Conservation (phyloP, 176 grass and related monocot genomes). For the Cymbopogon citratus region DNA sequence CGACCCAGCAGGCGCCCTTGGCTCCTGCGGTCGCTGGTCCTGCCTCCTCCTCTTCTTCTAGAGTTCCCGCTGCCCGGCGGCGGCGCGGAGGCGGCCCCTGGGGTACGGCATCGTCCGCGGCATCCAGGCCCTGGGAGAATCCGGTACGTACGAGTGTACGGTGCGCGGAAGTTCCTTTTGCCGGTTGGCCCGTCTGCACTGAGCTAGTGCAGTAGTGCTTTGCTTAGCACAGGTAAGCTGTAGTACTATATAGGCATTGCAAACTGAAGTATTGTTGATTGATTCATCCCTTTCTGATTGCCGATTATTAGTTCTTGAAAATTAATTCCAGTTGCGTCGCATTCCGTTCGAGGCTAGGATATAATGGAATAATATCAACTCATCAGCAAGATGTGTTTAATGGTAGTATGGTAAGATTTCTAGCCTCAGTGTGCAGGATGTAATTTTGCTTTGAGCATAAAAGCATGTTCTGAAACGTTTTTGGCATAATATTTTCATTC, state of each 20-base stretch:
- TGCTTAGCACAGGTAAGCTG: not conserved
- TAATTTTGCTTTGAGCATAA: not conserved
- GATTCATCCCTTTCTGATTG: not conserved
- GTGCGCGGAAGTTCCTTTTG: not conserved
- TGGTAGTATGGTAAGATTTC: not conserved
- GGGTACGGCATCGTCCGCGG: not conserved
- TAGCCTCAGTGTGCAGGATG: not conserved
- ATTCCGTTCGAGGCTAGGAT: not conserved
- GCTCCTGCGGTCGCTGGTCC: not conserved
- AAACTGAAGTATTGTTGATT: not conserved
- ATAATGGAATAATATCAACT: not conserved
- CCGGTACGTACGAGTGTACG: not conserved
- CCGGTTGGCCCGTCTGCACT: not conserved
- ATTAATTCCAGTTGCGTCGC: not conserved
- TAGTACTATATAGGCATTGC: not conserved
- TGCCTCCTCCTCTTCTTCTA: not conserved
- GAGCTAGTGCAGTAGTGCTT: not conserved
- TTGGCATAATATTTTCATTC: not conserved
- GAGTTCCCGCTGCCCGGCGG: not conserved
- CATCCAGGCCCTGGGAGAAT: not conserved
- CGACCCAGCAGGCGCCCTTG: not conserved
- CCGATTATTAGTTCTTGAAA: not conserved
- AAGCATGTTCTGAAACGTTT: not conserved
- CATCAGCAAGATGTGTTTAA: not conserved
- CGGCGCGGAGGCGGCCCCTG: not conserved